phyloP scores from a whole-genome alignment of 345 rosid genomes.

The Syzygium grande region DNA sequence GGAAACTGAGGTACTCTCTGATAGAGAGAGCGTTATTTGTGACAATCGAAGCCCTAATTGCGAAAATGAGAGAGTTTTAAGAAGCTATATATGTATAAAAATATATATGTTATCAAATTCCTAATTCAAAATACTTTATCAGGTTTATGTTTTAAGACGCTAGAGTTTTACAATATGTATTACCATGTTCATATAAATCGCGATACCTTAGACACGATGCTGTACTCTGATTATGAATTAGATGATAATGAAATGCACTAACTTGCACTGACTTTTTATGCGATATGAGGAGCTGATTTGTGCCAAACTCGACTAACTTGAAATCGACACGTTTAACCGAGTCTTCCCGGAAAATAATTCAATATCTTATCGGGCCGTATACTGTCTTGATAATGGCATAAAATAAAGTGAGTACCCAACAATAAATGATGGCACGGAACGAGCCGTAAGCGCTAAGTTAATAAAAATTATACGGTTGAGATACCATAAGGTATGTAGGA shows the following conservation, averaged over 20 bases:
- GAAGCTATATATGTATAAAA: not conserved
- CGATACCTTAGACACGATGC: rapidly evolving
- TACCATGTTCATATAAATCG: not conserved
- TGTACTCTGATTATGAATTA: rapidly evolving
- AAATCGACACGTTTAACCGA: not conserved
- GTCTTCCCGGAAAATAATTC: not conserved
- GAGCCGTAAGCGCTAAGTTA: not conserved
- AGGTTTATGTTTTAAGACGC: too few species aligned
- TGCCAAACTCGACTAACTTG: not conserved
- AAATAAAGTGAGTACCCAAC: not conserved
- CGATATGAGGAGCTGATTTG: not conserved
- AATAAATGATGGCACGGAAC: not conserved
- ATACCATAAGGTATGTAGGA: not conserved
- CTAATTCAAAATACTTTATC: not conserved
- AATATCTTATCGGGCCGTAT: not conserved
- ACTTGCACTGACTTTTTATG: not conserved
- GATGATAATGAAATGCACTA: not conserved
- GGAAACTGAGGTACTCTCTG: not conserved
- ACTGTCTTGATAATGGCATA: not conserved
- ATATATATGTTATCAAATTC: not conserved
- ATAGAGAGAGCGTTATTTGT: not conserved
- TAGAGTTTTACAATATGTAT: not conserved
- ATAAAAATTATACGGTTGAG: not conserved
- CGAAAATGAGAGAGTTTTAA: not conserved
- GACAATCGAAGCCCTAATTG: not conserved